phyloP scores from a whole-genome alignment of 2,329 filamentous ascomycete genomes.

The Ascosphaera pollenicola region DNA sequence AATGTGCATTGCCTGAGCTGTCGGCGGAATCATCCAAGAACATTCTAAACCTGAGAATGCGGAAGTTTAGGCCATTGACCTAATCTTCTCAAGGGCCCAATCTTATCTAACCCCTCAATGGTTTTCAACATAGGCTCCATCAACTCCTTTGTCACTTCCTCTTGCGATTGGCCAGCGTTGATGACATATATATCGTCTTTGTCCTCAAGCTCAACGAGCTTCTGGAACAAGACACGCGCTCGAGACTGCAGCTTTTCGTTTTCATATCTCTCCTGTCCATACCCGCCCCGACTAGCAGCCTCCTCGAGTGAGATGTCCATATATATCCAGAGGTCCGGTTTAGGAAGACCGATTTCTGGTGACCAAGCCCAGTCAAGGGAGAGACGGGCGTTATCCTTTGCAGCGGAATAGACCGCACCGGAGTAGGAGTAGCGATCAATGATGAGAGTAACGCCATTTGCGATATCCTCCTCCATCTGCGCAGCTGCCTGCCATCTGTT shows the following conservation, averaged over 20 bases:
- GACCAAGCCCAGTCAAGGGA: slow-evolving; percentile 58
- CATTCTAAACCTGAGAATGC: no score
- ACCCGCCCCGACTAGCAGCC: slow-evolving; percentile 60
- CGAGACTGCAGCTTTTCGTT: slow-evolving; percentile 57
- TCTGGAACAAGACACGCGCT: slow-evolving; percentile 52
- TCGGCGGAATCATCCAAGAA: no score
- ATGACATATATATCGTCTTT: slow-evolving; percentile 30
- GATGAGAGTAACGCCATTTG: slow-evolving; percentile 50
- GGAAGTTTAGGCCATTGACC: slow-evolving; percentile 12
- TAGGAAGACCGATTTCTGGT: slow-evolving; percentile 67
- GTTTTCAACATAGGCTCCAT: slow-evolving; percentile 9
- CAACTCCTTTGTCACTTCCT: slow-evolving; percentile 27
- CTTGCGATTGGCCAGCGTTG: slow-evolving; percentile 30
- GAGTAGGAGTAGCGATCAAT: slow-evolving; percentile 92
- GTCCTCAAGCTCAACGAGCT: slow-evolving; percentile 25
- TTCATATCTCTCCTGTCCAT: slow-evolving; percentile 77
- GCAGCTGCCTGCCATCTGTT: slow-evolving; percentile 59
- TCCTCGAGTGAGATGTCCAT: slow-evolving; percentile 56
- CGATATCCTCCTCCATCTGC: slow-evolving; percentile 27
- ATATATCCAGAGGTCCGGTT: slow-evolving; percentile 73
- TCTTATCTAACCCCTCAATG: slow-evolving; percentile 13
- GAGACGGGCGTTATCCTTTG: slow-evolving; percentile 53
- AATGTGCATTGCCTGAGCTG: not conserved
- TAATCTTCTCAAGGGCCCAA: slow-evolving; percentile 15
- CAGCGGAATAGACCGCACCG: slow-evolving; percentile 78